Conservation (phyloP, 2,329 filamentous ascomycete genomes). For the Pseudocercospora fuligena region DNA sequence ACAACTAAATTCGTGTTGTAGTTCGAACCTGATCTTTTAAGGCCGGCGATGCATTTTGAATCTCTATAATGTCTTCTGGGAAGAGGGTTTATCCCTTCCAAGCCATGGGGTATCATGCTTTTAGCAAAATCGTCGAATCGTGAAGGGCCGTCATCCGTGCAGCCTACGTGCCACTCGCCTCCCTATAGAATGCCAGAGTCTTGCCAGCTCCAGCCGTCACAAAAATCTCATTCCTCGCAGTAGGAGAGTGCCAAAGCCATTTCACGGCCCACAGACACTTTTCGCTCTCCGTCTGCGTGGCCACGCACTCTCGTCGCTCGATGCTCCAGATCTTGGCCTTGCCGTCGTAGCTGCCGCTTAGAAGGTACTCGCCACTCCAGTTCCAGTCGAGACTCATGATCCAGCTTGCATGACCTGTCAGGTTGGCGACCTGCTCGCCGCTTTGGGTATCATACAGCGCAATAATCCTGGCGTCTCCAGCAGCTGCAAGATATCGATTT, state of each 20-base stretch:
- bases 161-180: constrained; percentile 71
- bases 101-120: not conserved
- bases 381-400: constrained; percentile 92
- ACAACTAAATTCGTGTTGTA: not conserved
- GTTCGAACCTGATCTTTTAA: not conserved
- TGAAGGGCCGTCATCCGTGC: not conserved
- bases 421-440: constrained; percentile 87
- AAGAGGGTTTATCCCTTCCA: not conserved
- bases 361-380: constrained; percentile 85
- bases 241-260: constrained; percentile 73
- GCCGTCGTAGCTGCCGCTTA: constrained; percentile 84
- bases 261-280: constrained; percentile 78
- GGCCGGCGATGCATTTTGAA: not conserved
- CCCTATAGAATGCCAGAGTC: constrained; percentile 80
- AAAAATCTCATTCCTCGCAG: constrained; percentile 69
- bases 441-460: constrained; percentile 90
- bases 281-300: constrained; percentile 90
- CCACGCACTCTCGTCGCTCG: constrained; percentile 80
- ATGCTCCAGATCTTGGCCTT: constrained; percentile 97
- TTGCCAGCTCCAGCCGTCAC: constrained; percentile 77
- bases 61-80: not conserved
- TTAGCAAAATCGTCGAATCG: not conserved
- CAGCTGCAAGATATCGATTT: constrained; percentile 82
- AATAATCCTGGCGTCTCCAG: constrained; percentile 86
- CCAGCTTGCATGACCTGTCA: constrained; percentile 82